Conservation (phyloP, 2,329 filamentous ascomycete genomes). For the Bimuria novae-zelandiae region DNA sequence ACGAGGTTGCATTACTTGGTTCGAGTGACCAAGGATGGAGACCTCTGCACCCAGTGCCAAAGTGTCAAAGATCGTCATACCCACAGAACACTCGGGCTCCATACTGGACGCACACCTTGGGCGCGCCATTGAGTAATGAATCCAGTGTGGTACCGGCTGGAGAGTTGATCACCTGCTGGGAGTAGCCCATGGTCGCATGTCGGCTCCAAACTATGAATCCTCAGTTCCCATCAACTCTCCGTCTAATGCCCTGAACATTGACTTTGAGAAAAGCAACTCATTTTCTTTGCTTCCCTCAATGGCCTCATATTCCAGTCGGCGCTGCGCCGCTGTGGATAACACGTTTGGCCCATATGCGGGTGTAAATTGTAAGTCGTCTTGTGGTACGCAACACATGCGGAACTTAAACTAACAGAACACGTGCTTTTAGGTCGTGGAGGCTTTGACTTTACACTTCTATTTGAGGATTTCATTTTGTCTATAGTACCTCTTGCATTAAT, state of each 20-base stretch:
- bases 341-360: slow-evolving; percentile 41
- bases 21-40: not conserved
- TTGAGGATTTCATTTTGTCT: slow-evolving; percentile 42
- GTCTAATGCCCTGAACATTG: slow-evolving; percentile 26
- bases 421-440: slow-evolving; percentile 28
- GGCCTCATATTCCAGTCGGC: slow-evolving; percentile 22
- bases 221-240: slow-evolving; percentile 20
- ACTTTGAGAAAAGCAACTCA: slow-evolving; percentile 25
- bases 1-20: slow-evolving; percentile 7
- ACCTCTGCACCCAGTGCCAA: not conserved
- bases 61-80: slow-evolving; percentile 4
- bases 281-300: slow-evolving; percentile 25
- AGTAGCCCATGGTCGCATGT: slow-evolving; percentile 19
- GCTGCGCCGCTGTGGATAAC: slow-evolving; percentile 33
- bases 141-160: slow-evolving; percentile 28
- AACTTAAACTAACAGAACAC: not conserved
- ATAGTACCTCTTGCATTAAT: slow-evolving; percentile 37
- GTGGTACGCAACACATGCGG: not conserved
- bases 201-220: slow-evolving; percentile 20
- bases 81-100: slow-evolving; percentile 4
- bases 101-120: not conserved
- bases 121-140: slow-evolving; percentile 14
- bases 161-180: slow-evolving; percentile 17
- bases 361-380: slow-evolving; percentile 16
- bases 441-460: slow-evolving; percentile 47